Conservation (phyloP, 345 rosid genomes). For the Draba incana region DNA sequence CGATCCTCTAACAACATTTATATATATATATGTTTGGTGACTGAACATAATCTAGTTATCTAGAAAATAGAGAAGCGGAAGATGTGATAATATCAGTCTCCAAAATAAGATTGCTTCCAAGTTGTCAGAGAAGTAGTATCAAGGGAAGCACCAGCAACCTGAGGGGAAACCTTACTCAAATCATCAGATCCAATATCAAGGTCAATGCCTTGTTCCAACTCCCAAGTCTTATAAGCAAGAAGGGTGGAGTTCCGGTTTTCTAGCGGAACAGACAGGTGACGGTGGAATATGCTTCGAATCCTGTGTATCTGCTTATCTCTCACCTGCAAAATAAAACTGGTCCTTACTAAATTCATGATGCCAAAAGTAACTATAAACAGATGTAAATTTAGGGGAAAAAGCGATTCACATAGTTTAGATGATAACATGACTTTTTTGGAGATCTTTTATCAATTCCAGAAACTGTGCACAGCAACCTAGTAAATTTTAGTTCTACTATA, state of each 20-base stretch:
- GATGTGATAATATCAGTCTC: background rate
- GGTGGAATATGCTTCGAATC: constrained; percentile 72
- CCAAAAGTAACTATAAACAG: constrained; percentile 21
- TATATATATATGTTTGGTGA: too few relatives aligned
- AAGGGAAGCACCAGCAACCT: constrained; percentile 58
- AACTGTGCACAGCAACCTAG: background rate
- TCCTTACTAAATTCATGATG: constrained; percentile 3
- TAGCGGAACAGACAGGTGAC: constrained; percentile 80
- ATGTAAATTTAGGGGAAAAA: constrained; percentile 1
- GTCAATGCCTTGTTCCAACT: constrained; percentile 68
- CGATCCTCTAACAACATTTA: too few relatives aligned
- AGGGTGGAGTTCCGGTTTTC: constrained; percentile 59
- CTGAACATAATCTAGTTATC: too few relatives aligned
- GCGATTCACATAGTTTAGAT: background rate
- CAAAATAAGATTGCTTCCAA: constrained; percentile 10
- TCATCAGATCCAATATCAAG: constrained; percentile 61
- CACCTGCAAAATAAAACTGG: constrained; percentile 50
- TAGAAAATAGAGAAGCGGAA: too few relatives aligned
- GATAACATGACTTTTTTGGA: background rate
- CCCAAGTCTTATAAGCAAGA: constrained; percentile 81
- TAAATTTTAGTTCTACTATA: background rate
- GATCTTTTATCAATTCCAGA: too few relatives aligned
- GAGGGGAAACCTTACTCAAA: constrained; percentile 58
- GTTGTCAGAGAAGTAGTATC: background rate
- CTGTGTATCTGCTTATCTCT: constrained; percentile 68